phyloP scores from a whole-genome alignment of 2,329 filamentous ascomycete genomes.

The Sporothrix globosa region DNA sequence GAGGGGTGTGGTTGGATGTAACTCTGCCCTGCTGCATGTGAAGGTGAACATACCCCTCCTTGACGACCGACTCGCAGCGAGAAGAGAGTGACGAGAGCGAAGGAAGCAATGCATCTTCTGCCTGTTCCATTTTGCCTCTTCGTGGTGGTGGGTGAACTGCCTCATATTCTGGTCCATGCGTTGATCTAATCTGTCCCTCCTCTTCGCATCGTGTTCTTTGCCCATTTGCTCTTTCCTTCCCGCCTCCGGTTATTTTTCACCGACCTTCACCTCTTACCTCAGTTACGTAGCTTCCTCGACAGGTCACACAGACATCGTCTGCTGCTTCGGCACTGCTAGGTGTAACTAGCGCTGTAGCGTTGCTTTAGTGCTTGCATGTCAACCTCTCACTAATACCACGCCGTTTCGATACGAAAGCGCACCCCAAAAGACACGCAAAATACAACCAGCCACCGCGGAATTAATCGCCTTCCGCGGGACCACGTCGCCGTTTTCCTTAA shows the following conservation, averaged over 20 bases:
- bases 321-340: constrained; percentile 16
- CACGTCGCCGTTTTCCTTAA: background rate
- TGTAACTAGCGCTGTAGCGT: constrained; percentile 11
- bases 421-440: background rate
- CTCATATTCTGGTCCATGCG: constrained; percentile 15
- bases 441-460: constrained; percentile 8
- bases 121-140: constrained; percentile 3
- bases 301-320: background rate
- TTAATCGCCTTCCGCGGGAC: background rate
- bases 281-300: constrained; percentile 3
- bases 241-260: background rate
- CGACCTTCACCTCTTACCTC: background rate
- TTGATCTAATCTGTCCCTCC: background rate
- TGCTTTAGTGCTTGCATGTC: constrained; percentile 2
- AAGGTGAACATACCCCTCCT: constrained; percentile 23
- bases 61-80: background rate
- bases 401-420: background rate
- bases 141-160: constrained; percentile 16
- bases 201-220: background rate
- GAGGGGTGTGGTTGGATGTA: constrained; percentile 21
- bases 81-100: background rate
- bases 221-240: background rate
- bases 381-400: background rate
- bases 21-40: constrained; percentile 22
- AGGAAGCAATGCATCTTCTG: constrained; percentile 10